Conservation (phyloP, 208 protist species). For the Leishmania turanica region DNA sequence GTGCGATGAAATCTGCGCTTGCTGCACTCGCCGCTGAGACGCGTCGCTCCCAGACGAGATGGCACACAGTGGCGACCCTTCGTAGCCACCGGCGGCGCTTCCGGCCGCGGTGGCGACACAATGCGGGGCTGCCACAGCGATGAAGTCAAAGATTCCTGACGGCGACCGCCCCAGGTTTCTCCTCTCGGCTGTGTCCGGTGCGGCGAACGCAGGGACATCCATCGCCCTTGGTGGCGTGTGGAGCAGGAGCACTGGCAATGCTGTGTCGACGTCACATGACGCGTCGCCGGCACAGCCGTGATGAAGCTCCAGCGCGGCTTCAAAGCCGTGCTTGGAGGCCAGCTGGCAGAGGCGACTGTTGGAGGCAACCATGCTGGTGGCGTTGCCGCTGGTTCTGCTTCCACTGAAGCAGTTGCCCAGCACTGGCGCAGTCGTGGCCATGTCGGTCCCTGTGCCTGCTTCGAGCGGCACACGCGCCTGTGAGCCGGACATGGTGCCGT, state of each 20-base stretch:
- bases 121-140: neutral
- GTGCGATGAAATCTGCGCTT: neutral
- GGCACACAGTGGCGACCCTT: constrained; percentile 1
- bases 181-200: neutral
- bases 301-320: neutral
- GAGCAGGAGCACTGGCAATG: neutral
- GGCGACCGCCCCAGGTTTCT: neutral
- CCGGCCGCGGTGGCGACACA: neutral
- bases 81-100: neutral
- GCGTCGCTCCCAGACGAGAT: neutral
- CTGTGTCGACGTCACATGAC: neutral
- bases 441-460: neutral
- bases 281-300: neutral
- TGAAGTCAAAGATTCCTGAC: neutral
- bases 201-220: neutral
- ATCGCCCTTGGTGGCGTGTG: neutral
- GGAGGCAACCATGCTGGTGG: neutral
- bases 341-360: neutral
- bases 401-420: neutral
- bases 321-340: neutral
- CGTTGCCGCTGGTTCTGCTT: neutral
- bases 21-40: neutral
- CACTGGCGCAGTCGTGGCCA: neutral
- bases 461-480: neutral
- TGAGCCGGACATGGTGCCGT: neutral